Base-by-base conservation (phyloP, 2,329 filamentous ascomycete species). In the Aspergillus nomiae region DNA sequence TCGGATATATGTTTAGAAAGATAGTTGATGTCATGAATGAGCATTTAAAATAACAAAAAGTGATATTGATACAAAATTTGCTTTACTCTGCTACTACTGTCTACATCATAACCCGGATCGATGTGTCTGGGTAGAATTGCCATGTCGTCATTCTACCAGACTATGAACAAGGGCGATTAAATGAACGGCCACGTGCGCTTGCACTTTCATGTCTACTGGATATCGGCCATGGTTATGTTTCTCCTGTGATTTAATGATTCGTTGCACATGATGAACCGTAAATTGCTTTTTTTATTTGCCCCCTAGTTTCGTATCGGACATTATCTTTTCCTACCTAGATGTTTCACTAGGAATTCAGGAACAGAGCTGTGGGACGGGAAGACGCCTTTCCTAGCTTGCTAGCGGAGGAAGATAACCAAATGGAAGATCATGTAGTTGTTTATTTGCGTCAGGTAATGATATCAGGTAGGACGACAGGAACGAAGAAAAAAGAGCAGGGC, bases 401-500 rank as follows among this genome's bases (percentile, higher is more conserved):
- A 38, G 38, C 41, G 43, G 24, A 34, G 41, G 53, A 41, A 46
- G 48, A 55, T 62, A 38, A 24, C 26, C 48, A 28, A 38, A 30
- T 66, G 56, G 67, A 71, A 68, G 65, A 63, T 74, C 72, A 73
- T 75, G 69, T 72, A 72, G 71, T 76, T 75, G 60, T 68, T 69
- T 68, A 75, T 76, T 76, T 73, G 72, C 72, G 71, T 74, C 69
- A 75, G 73, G 73, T 73, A 72, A 67, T 71, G 71, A 69, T 68
- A 74, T 69, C 65, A 70, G 71, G 69, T 71, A 70, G 63, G 67
- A 72, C 67, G 70, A 75, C 73, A 76, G 69, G 66, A 67, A 69
- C 59, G 56, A 66, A 62, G 59, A 71, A 74, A 66, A 67, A 68
- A 68, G 61, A 69, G 62, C 65, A 69, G 65, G 67, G 70, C 68